phyloP scores from a whole-genome alignment of 2,329 filamentous ascomycete genomes.

The Aureobasidium mangrovei region DNA sequence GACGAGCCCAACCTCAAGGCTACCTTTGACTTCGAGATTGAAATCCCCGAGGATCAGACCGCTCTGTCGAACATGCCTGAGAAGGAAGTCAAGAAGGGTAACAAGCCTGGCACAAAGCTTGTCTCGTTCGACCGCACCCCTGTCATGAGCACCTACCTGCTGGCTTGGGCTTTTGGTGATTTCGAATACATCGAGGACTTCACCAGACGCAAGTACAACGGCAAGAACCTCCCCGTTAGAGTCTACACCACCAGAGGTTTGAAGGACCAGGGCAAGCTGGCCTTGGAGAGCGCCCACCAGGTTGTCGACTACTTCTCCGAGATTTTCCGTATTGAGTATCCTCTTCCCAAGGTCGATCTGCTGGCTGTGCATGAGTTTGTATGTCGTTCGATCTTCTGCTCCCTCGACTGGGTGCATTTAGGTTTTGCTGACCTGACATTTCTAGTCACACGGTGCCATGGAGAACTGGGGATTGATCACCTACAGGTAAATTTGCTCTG shows the following conservation, averaged over 20 bases:
- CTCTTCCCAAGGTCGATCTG: conserved; percentile 83
- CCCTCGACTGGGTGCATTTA: neutral
- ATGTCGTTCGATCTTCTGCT: conserved; percentile 27
- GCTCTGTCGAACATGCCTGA: conserved; percentile 95
- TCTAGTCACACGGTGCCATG: conserved; percentile 65
- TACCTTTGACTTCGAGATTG: conserved; percentile 87
- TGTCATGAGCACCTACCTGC: conserved; percentile 80
- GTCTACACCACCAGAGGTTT: conserved; percentile 95
- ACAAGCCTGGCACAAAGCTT: conserved; percentile 52
- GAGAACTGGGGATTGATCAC: conserved; percentile 97
- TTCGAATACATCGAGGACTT: conserved; percentile 94
- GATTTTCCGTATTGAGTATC: conserved; percentile 87
- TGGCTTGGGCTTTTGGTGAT: conserved; percentile 92
- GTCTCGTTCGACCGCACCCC: conserved; percentile 79
- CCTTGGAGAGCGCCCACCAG: conserved; percentile 82
- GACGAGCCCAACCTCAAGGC: conserved; percentile 97
- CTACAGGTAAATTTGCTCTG: conserved; percentile 42
- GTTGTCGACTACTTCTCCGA: conserved; percentile 96
- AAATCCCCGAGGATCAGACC: conserved; percentile 79
- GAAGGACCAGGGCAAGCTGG: conserved; percentile 83
- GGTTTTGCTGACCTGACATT: conserved; percentile 32
- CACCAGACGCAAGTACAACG: conserved; percentile 83
- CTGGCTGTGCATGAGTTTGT: conserved; percentile 91
- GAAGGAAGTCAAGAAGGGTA: conserved; percentile 60
- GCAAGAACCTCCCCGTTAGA: conserved; percentile 81